Percentiles rank a stretch among this genome's conserved stretches.
Evolutionary conservation across 2,329 filamentous ascomycete genomes (phyloP).

Genomic region (Phoma herbarum): DNA sequence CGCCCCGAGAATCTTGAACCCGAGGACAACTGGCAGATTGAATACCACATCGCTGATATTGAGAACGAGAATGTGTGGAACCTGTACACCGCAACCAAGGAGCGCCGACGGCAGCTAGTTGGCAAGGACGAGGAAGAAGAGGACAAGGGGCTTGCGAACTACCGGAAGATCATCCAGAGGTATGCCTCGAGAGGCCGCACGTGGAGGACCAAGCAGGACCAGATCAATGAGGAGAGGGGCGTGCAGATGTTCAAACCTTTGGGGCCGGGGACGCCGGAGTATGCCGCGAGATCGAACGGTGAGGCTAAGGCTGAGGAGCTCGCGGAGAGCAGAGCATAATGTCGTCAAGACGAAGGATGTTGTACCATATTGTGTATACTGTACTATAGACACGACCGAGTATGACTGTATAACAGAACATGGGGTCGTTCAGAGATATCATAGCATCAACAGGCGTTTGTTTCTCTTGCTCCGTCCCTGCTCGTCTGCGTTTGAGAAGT

Average conservation of each 20-base stretch:
- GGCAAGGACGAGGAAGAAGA: conserved; percentile 54
- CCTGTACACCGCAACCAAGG: conserved; percentile 56
- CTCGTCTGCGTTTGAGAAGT: too few relatives aligned
- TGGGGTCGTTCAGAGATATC: not conserved
- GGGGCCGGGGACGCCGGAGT: conserved; percentile 39
- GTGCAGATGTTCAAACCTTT: conserved; percentile 46
- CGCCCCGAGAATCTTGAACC: conserved; percentile 64
- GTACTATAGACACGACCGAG: conserved; percentile 10
- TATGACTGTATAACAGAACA: conserved; percentile 3
- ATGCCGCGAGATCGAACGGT: not conserved
- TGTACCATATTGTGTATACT: conserved; percentile 17
- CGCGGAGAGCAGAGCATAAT: conserved; percentile 2
- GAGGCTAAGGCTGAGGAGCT: not conserved
- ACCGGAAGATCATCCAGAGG: conserved; percentile 54
- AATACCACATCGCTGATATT: conserved; percentile 76
- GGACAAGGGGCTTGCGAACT: conserved; percentile 52
- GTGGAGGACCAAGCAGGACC: conserved; percentile 66
- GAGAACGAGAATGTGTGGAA: conserved; percentile 22
- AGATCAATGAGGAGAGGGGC: conserved; percentile 59
- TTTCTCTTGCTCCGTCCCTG: not conserved
- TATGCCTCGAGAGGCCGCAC: conserved; percentile 65
- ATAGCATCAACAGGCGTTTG: conserved; percentile 9
- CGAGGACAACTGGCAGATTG: conserved; percentile 72
- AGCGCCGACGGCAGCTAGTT: conserved; percentile 60
- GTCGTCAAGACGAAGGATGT: not conserved